phyloP scores from a whole-genome alignment of 2,329 filamentous ascomycete species.

The Fusarium bulbicola region DNA sequence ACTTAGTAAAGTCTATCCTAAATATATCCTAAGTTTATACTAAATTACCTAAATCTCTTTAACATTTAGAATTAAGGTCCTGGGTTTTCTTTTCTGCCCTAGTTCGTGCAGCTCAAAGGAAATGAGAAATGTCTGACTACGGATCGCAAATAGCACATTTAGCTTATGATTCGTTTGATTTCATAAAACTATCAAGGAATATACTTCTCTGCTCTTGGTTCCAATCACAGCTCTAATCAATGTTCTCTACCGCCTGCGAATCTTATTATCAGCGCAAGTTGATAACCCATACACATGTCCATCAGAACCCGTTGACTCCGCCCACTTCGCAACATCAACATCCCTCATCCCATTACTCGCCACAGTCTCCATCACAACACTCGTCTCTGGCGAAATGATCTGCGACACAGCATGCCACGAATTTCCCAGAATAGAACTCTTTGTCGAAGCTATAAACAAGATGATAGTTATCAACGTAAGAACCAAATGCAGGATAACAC shows the following conservation, averaged over 20 bases:
- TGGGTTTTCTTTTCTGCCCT: rapidly evolving
- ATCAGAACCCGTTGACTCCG: not conserved
- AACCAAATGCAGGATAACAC: not conserved
- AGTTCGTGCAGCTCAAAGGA: not conserved
- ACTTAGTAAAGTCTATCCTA: not conserved
- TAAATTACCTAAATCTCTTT: rapidly evolving
- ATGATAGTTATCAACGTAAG: not conserved
- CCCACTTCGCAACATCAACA: slow-evolving; percentile 6
- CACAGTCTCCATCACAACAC: not conserved
- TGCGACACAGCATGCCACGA: slow-evolving; percentile 20
- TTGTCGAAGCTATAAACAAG: not conserved
- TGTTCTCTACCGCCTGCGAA: not conserved
- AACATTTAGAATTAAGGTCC: rapidly evolving
- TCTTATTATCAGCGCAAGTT: not conserved
- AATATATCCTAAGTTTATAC: not conserved
- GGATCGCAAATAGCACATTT: rapidly evolving
- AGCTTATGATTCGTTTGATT: rapidly evolving
- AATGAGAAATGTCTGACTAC: rapidly evolving
- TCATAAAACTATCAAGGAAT: rapidly evolving
- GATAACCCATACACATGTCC: not conserved
- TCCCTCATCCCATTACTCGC: not conserved
- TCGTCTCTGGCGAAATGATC: slow-evolving; percentile 7
- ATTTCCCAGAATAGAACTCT: not conserved
- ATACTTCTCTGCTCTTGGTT: rapidly evolving
- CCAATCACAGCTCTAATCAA: rapidly evolving